These are phyloP conservation scores for Globisporangium middletonii DNA, from an alignment of 352 stramenopile genomes.

Conservation along the genomic window DNA sequence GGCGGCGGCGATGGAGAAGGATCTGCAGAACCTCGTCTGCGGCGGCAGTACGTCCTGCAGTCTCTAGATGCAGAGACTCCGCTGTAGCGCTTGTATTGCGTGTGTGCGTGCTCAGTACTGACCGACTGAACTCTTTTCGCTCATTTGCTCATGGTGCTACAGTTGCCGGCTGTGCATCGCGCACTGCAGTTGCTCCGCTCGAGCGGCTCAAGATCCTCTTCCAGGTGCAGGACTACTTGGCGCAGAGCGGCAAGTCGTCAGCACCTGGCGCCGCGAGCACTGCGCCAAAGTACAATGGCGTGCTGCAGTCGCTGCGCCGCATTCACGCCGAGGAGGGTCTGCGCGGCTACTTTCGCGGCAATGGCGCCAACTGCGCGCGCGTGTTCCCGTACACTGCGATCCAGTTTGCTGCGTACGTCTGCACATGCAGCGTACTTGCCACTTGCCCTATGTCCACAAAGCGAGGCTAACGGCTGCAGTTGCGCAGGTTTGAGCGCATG, in stretches of 20 bases:
- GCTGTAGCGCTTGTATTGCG: no score
- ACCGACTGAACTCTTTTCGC: no score
- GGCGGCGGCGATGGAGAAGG: conserved; percentile 22
- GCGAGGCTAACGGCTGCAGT: no score
- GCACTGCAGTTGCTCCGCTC: conserved; percentile 61
- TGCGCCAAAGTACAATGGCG: conserved; percentile 42
- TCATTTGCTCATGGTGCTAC: not conserved
- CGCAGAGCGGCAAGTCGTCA: conserved; percentile 16
- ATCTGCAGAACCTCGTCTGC: conserved; percentile 63
- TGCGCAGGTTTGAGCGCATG: conserved; percentile 43
- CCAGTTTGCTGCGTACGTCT: conserved; percentile 51
- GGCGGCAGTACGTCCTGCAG: conserved; percentile 47
- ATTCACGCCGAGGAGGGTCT: conserved; percentile 60
- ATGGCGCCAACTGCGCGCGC: conserved; percentile 75
- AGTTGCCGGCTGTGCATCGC: conserved; percentile 69
- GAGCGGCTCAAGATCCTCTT: conserved; percentile 80
- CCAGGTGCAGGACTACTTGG: conserved; percentile 69
- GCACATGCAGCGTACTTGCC: no score
- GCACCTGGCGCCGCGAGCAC: not conserved
- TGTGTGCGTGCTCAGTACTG: no score
- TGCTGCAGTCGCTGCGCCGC: conserved; percentile 49
- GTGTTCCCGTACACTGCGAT: conserved; percentile 78
- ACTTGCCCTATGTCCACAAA: no score
- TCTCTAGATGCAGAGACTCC: not conserved
- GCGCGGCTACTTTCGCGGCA: conserved; percentile 67